Percentiles rank a stretch among this genome's conserved stretches.
Evolutionary conservation across 2,329 filamentous ascomycete species (phyloP).

Genomic region (Xylaria sp.): DNA sequence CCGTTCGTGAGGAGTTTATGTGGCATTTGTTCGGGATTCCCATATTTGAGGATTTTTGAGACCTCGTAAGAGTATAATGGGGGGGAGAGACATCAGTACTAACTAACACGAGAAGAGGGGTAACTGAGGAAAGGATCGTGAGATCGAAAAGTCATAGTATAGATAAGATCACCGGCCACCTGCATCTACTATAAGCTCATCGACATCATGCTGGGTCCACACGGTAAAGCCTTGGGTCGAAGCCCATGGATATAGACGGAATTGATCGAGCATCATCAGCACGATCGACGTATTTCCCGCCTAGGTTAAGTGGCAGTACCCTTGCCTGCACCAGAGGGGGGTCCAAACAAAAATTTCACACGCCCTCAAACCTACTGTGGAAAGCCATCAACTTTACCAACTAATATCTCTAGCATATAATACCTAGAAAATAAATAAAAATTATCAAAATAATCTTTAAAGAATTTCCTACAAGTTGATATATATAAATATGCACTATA

Average conservation of each 20-base stretch:
- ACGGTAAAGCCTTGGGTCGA: not conserved
- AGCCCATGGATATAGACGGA: not conserved
- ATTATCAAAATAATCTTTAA: too few species aligned
- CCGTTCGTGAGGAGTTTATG: not conserved
- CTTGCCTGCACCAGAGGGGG: too few species aligned
- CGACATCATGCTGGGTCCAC: not conserved
- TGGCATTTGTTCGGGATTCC: not conserved
- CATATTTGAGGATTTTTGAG: not conserved
- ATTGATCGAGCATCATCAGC: not conserved
- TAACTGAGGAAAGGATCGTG: not conserved
- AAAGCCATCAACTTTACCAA: too few species aligned
- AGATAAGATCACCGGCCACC: not conserved
- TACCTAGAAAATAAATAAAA: too few species aligned
- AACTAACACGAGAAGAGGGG: not conserved
- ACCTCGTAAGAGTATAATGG: too few species aligned
- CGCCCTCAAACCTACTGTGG: too few species aligned
- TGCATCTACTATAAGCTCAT: not conserved
- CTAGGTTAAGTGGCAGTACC: not conserved
- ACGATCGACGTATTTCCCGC: not conserved
- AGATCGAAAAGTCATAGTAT: not conserved
- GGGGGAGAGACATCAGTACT: not conserved
- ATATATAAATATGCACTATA: too few species aligned
- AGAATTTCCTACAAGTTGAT: too few species aligned
- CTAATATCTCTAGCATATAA: too few species aligned
- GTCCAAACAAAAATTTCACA: too few species aligned